Evolutionary conservation across 345 rosid species (phyloP).

Genomic region (Pistacia integerrima): DNA sequence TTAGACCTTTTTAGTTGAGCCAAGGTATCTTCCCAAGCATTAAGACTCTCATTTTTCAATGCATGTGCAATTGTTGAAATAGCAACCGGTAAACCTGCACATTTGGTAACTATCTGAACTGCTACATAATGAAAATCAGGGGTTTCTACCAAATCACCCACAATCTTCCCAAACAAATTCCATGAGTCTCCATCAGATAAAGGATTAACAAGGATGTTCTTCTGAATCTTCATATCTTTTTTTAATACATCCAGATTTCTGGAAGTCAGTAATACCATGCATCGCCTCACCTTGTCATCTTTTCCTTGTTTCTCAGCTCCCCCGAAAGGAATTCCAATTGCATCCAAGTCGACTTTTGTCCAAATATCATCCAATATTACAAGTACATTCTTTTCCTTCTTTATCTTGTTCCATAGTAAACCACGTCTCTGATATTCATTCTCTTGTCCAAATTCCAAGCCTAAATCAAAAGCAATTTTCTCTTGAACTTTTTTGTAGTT

Average conservation of each 20-base stretch:
- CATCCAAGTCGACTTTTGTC: not conserved
- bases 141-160: not conserved
- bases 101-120: conserved; percentile 2
- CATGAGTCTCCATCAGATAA: conserved; percentile 15
- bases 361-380: conserved; percentile 12
- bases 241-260: conserved; percentile 11
- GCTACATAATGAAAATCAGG: not conserved
- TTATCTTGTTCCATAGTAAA: not conserved
- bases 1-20: not conserved
- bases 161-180: conserved; percentile 11
- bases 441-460: conserved; percentile 2
- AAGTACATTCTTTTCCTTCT: not conserved
- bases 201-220: not conserved
- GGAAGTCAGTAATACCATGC: conserved; percentile 34
- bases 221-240: conserved; percentile 15
- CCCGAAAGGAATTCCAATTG: conserved; percentile 9
- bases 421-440: not conserved
- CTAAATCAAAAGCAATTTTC: conserved; percentile 5
- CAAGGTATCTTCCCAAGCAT: conserved; percentile 16
- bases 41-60: not conserved
- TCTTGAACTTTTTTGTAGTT: conserved; percentile 17
- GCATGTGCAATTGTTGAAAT: conserved; percentile 19
- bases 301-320: not conserved
- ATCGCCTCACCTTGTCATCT: not conserved
- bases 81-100: conserved; percentile 22